A percentile compares a stretch with the other conserved stretches of the same genome.
These are phyloP conservation scores for Ormosia semicastrata DNA, from an alignment of 306 rosid genomes.

Conservation along the genomic window DNA sequence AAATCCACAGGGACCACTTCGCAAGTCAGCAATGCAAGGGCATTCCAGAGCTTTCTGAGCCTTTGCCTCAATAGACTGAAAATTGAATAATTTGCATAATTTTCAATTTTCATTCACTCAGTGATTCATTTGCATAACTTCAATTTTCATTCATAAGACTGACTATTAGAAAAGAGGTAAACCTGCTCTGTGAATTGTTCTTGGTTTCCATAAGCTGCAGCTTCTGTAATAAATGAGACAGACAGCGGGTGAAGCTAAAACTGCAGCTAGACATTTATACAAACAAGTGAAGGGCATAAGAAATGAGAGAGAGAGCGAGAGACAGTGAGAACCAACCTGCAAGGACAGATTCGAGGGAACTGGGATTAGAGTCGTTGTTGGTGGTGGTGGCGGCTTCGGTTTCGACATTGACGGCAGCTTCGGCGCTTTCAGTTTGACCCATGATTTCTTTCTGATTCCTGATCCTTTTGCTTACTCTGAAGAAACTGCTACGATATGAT, in stretches of 20 bases:
- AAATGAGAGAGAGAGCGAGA: neutral
- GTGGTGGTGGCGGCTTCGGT: neutral
- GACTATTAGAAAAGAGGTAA: neutral
- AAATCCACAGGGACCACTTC: conserved; percentile 74
- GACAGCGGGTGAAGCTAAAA: neutral
- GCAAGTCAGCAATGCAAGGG: conserved; percentile 90
- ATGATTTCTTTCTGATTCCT: neutral
- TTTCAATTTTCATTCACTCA: neutral
- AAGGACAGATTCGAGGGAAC: conserved; percentile 52
- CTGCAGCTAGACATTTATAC: conserved; percentile 22
- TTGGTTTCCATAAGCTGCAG: conserved; percentile 71
- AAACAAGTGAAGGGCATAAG: conserved; percentile 29
- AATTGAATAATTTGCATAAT: conserved; percentile 15
- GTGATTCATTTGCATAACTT: neutral
- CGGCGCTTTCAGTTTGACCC: conserved; percentile 37
- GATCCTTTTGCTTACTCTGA: neutral
- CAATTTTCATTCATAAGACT: neutral
- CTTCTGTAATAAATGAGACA: conserved; percentile 59
- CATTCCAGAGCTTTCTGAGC: conserved; percentile 88
- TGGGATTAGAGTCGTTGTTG: conserved; percentile 22
- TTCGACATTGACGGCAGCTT: neutral
- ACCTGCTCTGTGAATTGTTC: conserved; percentile 53
- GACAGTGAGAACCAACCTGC: conserved; percentile 47
- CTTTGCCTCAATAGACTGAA: conserved; percentile 83
- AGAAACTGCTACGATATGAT: neutral